Base-by-base conservation (phyloP, 148 eudicot species). In the Rhododendron molle region DNA sequence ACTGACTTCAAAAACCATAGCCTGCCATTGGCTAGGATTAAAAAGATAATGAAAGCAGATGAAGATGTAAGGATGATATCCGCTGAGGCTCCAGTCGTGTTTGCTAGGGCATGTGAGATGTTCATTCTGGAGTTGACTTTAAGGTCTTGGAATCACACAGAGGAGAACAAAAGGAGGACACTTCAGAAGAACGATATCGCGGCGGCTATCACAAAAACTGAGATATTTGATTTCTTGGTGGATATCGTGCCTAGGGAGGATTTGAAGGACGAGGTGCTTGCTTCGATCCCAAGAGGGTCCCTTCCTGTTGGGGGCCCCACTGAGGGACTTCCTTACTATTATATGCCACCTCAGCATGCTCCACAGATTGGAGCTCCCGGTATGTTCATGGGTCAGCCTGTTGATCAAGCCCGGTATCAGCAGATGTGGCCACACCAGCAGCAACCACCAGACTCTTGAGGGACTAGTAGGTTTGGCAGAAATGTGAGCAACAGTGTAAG, bases 61-160 rank as follows among this genome's bases (percentile, higher is more conserved):
- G 90, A 88, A 54, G 88, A 91, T 86, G 92, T 91, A n/a, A 81
- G 90, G 28, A 91, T 91, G 92, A 88, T 91, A 82, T 87, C 92
- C 5, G 90, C 92, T 47, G 92, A 91, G 84, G 89, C 92, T 32
- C 92, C 92, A 0, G 89, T 91, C n/a, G 58, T 91, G 40, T 76
- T 91, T 76, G 88, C 92, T 9, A 85, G 85, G 76, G 92, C 92
- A 36, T 91, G 92, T 76, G 92, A 91, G 72, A 88, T 89, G 90
- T 86, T 91, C 85, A 88, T 91, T 80, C 90, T 89, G 12, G 92
- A 91, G 65, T 80, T 91, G 81, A 88, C 92, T 8, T 62, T 91
- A 18, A 78, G 91, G 81, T 88, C 92, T 5, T 91, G 92, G 92
- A 85, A 73, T 15, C 89, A 87, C 80, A 86, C 92, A 2, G 91